A percentile compares a stretch with the other conserved stretches of the same genome.
These are phyloP conservation scores for Colletotrichum tropicicola DNA, from an alignment of 2,329 filamentous ascomycete species.

Conservation along the genomic window DNA sequence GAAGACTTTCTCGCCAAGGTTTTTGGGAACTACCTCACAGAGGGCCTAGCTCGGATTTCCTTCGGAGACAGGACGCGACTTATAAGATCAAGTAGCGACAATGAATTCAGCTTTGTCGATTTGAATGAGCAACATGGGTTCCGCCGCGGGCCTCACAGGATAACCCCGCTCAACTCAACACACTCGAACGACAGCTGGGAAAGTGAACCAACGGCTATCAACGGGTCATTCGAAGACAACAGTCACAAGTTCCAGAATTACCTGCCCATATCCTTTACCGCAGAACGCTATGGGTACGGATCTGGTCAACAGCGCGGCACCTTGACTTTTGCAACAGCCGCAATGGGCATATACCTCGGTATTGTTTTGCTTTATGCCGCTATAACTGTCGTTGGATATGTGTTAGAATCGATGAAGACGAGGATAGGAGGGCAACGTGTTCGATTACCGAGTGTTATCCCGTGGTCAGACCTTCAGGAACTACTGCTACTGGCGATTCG, in stretches of 20 bases:
- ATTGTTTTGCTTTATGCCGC: neutral
- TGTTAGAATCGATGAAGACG: neutral
- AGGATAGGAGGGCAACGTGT: neutral
- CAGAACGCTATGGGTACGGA: neutral
- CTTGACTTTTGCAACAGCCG: neutral
- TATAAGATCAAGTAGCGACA: neutral
- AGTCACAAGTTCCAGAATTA: too few relatives aligned
- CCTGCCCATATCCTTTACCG: neutral
- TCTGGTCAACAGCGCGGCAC: neutral
- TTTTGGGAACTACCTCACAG: neutral
- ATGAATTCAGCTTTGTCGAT: neutral
- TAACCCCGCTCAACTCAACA: neutral
- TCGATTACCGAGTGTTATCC: neutral
- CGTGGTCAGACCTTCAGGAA: slow-evolving; percentile 17
- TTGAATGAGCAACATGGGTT: neutral
- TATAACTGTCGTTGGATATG: neutral
- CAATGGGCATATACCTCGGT: slow-evolving; percentile 2
- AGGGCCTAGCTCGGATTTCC: neutral
- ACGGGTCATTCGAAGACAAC: neutral
- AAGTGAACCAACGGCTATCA: neutral
- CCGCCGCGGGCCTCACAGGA: neutral
- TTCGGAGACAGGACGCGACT: neutral
- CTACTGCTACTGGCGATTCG: slow-evolving; percentile 1
- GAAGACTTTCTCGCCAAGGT: neutral
- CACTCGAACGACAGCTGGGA: neutral